Percentiles rank a stretch among this genome's conserved stretches.
These are phyloP conservation scores for Fraxinus quadrangulata DNA, from an alignment of 257 asterid species.

Conservation along the genomic window DNA sequence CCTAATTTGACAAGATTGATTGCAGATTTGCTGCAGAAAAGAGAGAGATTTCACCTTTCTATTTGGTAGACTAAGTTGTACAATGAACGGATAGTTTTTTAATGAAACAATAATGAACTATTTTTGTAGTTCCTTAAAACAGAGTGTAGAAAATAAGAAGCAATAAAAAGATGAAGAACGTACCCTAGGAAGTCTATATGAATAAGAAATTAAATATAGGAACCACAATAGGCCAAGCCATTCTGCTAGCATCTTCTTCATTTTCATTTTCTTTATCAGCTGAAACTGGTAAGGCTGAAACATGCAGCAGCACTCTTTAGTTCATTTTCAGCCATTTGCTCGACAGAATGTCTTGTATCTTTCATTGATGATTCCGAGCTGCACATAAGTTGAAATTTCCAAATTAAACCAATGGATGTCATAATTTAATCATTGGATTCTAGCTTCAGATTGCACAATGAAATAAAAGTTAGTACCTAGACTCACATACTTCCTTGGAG, in stretches of 20 bases:
- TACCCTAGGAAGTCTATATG: conserved; percentile 27
- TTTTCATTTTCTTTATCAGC: conserved; percentile 33
- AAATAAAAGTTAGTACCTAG: conserved; percentile 44
- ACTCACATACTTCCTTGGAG: conserved; percentile 65
- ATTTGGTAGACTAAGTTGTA: background rate
- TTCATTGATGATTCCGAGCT: conserved; percentile 75
- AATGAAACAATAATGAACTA: no score
- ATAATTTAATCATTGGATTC: background rate
- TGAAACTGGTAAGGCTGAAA: conserved; percentile 81
- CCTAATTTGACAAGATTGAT: background rate
- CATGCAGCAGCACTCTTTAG: conserved; percentile 82
- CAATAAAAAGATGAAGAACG: conserved; percentile 7
- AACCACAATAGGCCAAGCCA: conserved; percentile 27
- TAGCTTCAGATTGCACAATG: background rate
- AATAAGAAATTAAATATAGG: conserved; percentile 22
- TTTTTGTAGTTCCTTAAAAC: background rate
- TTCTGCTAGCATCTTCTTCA: conserved; percentile 25
- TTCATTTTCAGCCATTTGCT: conserved; percentile 73
- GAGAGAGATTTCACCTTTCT: background rate
- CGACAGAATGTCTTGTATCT: conserved; percentile 60
- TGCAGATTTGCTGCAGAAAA: background rate
- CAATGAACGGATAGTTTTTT: background rate
- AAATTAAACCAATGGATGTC: background rate
- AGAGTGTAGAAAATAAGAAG: conserved; percentile 6
- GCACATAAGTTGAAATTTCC: conserved; percentile 22